Evolutionary conservation across 306 rosid species (phyloP).

Genomic region (Dryas drummondii): DNA sequence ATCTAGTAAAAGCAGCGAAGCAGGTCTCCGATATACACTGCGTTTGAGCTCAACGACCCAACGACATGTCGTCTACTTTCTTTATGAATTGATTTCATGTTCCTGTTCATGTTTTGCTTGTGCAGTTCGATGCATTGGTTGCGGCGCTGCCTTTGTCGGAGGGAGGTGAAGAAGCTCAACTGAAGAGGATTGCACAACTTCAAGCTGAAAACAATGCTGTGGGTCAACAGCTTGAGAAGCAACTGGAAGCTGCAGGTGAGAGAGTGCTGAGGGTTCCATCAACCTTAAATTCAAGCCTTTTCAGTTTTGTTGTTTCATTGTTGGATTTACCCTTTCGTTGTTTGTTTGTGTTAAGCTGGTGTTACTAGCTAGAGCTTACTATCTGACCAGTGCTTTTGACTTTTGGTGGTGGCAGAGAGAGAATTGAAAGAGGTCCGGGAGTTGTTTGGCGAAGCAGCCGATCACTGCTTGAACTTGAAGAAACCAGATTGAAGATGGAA

Average conservation of each 20-base stretch:
- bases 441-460: conserved; percentile 19
- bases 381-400: neutral
- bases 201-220: conserved; percentile 10
- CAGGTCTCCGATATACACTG: neutral
- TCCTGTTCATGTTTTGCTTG: neutral
- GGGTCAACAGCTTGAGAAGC: conserved; percentile 14
- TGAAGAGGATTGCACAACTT: conserved; percentile 18
- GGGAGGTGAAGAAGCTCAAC: conserved; percentile 22
- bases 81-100: neutral
- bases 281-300: neutral
- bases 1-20: conserved; percentile 20
- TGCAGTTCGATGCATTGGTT: conserved; percentile 20
- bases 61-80: neutral
- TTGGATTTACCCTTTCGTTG: too few relatives aligned
- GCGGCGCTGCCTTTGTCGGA: conserved; percentile 21
- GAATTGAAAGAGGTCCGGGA: conserved; percentile 22
- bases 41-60: neutral
- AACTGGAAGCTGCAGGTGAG: conserved; percentile 22
- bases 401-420: conserved; percentile 18
- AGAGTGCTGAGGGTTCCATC: neutral
- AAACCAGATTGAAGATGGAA: neutral
- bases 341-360: too few relatives aligned
- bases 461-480: conserved; percentile 26
- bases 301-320: neutral
- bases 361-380: neutral